These are phyloP conservation scores for Alternaria ventricosa DNA, from an alignment of 2,329 filamentous ascomycete species.

Conservation along the genomic window DNA sequence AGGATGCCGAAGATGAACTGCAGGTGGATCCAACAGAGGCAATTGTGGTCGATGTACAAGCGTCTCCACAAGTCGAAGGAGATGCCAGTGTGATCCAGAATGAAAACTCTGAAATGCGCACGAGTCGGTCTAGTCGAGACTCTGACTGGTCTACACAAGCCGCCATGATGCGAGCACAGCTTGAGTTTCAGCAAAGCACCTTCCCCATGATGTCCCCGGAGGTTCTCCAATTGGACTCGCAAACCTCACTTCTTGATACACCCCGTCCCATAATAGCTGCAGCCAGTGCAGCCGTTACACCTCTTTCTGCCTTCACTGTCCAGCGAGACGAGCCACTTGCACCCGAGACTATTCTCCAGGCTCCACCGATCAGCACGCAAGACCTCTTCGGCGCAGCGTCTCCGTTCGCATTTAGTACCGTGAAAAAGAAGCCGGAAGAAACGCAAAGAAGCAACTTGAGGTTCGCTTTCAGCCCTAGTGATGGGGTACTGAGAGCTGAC, in stretches of 20 bases:
- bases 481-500: conserved; percentile 11
- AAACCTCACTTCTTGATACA: conserved; percentile 22
- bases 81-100: background rate
- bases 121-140: conserved; percentile 18
- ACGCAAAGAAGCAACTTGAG: conserved; percentile 29
- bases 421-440: conserved; percentile 47
- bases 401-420: conserved; percentile 50
- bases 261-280: conserved; percentile 17
- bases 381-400: conserved; percentile 52
- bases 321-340: conserved; percentile 24
- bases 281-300: conserved; percentile 36
- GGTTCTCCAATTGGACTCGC: conserved; percentile 24
- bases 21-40: background rate
- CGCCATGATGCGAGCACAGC: conserved; percentile 42
- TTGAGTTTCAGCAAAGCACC: conserved; percentile 41
- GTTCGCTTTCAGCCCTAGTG: conserved; percentile 26
- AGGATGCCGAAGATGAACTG: background rate
- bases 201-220: conserved; percentile 23
- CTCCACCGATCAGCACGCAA: conserved; percentile 50
- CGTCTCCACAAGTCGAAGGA: background rate
- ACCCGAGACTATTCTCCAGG: conserved; percentile 18
- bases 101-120: background rate
- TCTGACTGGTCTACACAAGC: conserved; percentile 47
- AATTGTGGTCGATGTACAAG: background rate
- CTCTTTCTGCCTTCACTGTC: conserved; percentile 37